Evolutionary conservation across 2,329 filamentous ascomycete genomes (phyloP).

Genomic region (Arthrobotrys megalospora): DNA sequence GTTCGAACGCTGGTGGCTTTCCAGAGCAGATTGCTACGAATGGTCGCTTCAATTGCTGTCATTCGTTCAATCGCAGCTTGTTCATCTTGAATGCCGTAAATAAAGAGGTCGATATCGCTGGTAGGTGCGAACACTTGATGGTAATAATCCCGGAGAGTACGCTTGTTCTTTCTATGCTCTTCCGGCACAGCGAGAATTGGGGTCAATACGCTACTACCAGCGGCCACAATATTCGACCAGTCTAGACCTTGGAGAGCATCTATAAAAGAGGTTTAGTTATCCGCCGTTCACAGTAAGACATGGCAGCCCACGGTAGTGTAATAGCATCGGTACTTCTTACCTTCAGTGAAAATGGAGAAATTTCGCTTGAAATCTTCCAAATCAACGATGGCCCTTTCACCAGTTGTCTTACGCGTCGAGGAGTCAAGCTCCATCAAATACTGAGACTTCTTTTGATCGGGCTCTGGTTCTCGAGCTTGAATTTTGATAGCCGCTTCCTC

Average conservation of each 20-base stretch:
- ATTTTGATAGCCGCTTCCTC: slow-evolving; percentile 74
- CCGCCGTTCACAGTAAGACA: background rate
- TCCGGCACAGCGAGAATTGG: slow-evolving; percentile 80
- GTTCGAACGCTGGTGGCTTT: slow-evolving; percentile 88
- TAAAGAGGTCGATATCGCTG: slow-evolving; percentile 88
- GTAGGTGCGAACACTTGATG: slow-evolving; percentile 85
- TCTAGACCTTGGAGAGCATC: slow-evolving; percentile 68
- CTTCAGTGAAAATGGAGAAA: slow-evolving; percentile 86
- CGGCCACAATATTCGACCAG: slow-evolving; percentile 86
- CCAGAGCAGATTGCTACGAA: slow-evolving; percentile 83
- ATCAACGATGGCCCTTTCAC: slow-evolving; percentile 77
- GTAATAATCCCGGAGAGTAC: slow-evolving; percentile 79
- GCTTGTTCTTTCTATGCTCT: slow-evolving; percentile 75
- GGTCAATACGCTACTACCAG: slow-evolving; percentile 85
- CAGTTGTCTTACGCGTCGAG: slow-evolving; percentile 75
- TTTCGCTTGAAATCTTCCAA: slow-evolving; percentile 82
- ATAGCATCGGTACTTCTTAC: slow-evolving; percentile 66
- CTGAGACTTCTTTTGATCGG: slow-evolving; percentile 74
- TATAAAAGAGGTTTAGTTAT: slow-evolving; percentile 29
- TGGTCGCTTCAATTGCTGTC: slow-evolving; percentile 80
- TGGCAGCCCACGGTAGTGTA: no score
- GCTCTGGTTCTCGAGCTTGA: slow-evolving; percentile 74
- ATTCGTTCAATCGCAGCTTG: slow-evolving; percentile 86
- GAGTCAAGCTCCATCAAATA: slow-evolving; percentile 78
- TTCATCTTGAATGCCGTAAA: slow-evolving; percentile 81